Conservation (phyloP, 768 basidiomycete species). For the Coprinellus micaceus region DNA sequence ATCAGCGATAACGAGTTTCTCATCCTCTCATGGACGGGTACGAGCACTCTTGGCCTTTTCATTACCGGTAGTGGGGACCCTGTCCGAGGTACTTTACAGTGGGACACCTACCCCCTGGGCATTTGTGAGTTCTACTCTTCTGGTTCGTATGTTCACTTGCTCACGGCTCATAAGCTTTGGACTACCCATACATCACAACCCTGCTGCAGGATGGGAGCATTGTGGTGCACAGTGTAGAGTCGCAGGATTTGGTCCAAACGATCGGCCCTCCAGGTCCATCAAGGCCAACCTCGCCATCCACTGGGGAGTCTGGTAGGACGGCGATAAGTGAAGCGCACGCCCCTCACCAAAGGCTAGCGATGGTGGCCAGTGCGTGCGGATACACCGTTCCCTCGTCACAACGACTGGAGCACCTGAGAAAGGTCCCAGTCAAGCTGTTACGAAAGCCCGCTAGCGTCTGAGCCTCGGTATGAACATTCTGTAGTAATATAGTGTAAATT, state of each 20-base stretch:
- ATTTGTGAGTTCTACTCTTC: conserved; percentile 52
- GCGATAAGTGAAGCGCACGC: conserved; percentile 11
- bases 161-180: conserved; percentile 53
- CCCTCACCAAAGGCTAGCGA: conserved; percentile 25
- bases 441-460: neutral
- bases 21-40: conserved; percentile 80
- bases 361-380: conserved; percentile 40
- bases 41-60: conserved; percentile 80
- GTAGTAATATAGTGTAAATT: too few species aligned
- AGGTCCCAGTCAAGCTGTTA: conserved; percentile 32
- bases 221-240: conserved; percentile 77
- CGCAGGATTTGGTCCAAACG: conserved; percentile 68
- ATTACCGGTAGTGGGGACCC: conserved; percentile 83
- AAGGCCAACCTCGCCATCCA: conserved; percentile 16
- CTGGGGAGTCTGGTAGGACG: conserved; percentile 19
- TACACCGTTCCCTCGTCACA: conserved; percentile 51
- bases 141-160: conserved; percentile 1
- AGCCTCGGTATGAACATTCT: too few species aligned
- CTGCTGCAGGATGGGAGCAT: conserved; percentile 77
- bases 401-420: conserved; percentile 44
- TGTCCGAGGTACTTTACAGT: conserved; percentile 83
- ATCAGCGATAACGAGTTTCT: conserved; percentile 80
- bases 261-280: conserved; percentile 39
- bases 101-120: conserved; percentile 73
- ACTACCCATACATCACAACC: conserved; percentile 77